Evolutionary conservation across 306 rosid genomes (phyloP).

Genomic region (Trichosanthes truncata): DNA sequence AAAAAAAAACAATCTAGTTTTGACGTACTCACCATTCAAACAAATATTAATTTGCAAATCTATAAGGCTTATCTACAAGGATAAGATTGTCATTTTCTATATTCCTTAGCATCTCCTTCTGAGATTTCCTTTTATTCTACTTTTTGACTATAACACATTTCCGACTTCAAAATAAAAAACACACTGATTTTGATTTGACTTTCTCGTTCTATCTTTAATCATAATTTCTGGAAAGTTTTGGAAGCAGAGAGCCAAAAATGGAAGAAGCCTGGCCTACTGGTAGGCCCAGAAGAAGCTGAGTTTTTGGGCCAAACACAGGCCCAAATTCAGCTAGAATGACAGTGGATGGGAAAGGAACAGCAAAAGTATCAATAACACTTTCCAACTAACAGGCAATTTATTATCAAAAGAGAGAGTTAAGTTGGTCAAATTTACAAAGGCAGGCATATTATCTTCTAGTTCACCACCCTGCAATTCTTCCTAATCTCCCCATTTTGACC

Average conservation of each 20-base stretch:
- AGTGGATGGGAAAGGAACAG: not conserved
- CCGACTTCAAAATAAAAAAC: not conserved
- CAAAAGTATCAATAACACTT: not conserved
- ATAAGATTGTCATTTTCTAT: not conserved
- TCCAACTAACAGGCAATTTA: not conserved
- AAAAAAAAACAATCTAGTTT: not conserved
- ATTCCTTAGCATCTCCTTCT: not conserved
- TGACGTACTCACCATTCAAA: not conserved
- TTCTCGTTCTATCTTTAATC: not conserved
- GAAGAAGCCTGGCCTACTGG: not conserved
- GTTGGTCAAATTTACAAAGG: not conserved
- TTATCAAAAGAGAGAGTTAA: not conserved
- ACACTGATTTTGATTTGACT: not conserved
- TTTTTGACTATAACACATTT: not conserved
- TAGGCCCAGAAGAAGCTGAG: not conserved
- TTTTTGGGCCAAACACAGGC: not conserved
- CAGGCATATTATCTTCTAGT: constrained; percentile 8
- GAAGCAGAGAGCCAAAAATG: not conserved
- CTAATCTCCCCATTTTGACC: constrained; percentile 65
- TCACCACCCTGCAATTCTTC: constrained; percentile 55
- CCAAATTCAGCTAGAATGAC: not conserved
- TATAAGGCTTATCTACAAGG: not conserved
- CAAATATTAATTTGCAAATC: not conserved
- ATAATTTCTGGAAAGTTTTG: not conserved
- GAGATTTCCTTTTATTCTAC: not conserved